phyloP scores from a whole-genome alignment of 768 basidiomycete genomes.

The Glaciozyma martinii region DNA sequence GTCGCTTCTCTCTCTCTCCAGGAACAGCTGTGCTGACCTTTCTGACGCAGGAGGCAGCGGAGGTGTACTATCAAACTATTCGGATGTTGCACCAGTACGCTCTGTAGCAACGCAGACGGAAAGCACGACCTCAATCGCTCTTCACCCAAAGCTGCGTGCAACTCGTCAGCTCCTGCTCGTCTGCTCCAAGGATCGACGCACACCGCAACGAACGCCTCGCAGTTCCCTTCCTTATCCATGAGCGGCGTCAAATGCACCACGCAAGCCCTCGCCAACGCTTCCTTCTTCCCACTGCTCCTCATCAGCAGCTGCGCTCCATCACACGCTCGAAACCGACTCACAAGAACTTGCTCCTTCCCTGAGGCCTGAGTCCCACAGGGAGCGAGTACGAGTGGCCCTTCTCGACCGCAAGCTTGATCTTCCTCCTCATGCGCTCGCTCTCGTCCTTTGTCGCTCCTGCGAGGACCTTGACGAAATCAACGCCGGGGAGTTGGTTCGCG shows the following conservation, averaged over 20 bases:
- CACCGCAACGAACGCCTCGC: slow-evolving; percentile 10
- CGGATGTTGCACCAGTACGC: no score
- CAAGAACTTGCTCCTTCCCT: not conserved
- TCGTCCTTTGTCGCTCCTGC: not conserved
- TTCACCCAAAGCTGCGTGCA: not conserved
- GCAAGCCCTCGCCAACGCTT: no score
- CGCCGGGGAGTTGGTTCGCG: not conserved
- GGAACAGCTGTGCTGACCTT: not conserved
- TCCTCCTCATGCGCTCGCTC: slow-evolving; percentile 5
- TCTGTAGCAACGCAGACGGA: no score
- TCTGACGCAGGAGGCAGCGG: not conserved
- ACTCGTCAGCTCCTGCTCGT: not conserved
- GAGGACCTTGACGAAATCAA: slow-evolving; percentile 3
- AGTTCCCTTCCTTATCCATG: not conserved
- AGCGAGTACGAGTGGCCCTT: not conserved
- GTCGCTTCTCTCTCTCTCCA: not conserved
- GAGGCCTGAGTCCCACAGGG: not conserved
- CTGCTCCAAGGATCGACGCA: not conserved
- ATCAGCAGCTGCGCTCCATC: not conserved
- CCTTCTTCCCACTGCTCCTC: not conserved
- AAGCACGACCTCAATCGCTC: no score
- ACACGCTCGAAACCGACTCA: not conserved
- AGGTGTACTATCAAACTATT: no score
- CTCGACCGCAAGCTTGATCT: slow-evolving; percentile 4
- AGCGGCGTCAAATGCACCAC: slow-evolving; percentile 14